Evolutionary conservation across 1,284 basidiomycete genomes (phyloP), one percentile per base, ranked within the genome.

Genomic region (Trichosporon faecale): DNA sequence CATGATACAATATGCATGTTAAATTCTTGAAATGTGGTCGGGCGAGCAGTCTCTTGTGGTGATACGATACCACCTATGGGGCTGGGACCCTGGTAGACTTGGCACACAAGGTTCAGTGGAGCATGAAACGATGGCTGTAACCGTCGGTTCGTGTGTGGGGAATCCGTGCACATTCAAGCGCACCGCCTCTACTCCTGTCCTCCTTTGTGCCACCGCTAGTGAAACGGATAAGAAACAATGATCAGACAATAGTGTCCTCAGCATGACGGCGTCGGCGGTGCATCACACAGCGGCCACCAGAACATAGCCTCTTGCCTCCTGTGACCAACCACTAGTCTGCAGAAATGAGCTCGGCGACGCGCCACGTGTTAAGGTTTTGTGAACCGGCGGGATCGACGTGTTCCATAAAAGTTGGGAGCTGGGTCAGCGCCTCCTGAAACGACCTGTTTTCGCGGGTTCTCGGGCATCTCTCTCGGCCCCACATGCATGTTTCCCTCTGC

Each of bases 1-100:
- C 57, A 61, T 61, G 57, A 60, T 33, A 21, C 27, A n/a, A n/a
- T 31, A 61, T 61, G 57, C 57, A 61, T 61, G 27, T 61, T 31
- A 61, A 61, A 31, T 31, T 33, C 40, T 44, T 29, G 18, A 61
- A n/a, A 29, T 18, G 16, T 7, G 16, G 27, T 60, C 27, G 57
- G n/a, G 27, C 9, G 29, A 61, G n/a, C 8, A 31, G 27, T 7
- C 27, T 3, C 25, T 4, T 9, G 0, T 2, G 8, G 27, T 57
- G 23, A 57, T 23, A 57, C 40, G 40, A 44, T 18, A 11, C 40
- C 18, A n/a, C 44, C 1, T 46, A 9, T 46, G 44, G 44, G 44
- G 44, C 44, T n/a, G 44, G n/a, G 18, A 2, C 18, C n/a, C 37
- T 14, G 37, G 7, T 9, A 7, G 12, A 14, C 3, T 16, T 7